Percentiles rank a stretch among this genome's conserved stretches.
These are phyloP conservation scores for Trichoderma polysporum DNA, from an alignment of 2,329 filamentous ascomycete species.

Conservation along the genomic window DNA sequence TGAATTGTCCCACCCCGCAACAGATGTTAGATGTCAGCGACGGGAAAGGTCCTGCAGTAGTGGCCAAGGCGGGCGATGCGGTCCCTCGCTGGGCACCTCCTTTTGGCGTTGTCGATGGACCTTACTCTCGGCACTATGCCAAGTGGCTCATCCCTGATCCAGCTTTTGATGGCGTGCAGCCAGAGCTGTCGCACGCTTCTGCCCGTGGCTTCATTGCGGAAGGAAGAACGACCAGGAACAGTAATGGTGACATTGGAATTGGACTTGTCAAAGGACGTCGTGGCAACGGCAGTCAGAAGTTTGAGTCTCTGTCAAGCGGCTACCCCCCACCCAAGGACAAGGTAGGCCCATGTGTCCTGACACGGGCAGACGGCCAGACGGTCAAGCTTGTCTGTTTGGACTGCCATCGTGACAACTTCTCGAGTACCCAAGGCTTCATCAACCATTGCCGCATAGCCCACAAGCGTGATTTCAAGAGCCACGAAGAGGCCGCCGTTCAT, in stretches of 20 bases:
- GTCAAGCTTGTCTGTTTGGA: slow-evolving; percentile 90
- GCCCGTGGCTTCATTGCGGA: slow-evolving; percentile 54
- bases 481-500: slow-evolving; percentile 87
- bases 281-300: slow-evolving; percentile 53
- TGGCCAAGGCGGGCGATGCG: slow-evolving; percentile 59
- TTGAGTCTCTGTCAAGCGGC: slow-evolving; percentile 68
- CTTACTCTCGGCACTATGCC: slow-evolving; percentile 91
- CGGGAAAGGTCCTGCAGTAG: slow-evolving; percentile 71
- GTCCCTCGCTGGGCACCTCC: slow-evolving; percentile 78
- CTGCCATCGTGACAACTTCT: slow-evolving; percentile 88
- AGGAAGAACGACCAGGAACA: slow-evolving; percentile 77
- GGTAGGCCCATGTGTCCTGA: slow-evolving; percentile 78
- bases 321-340: slow-evolving; percentile 77
- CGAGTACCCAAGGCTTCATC: slow-evolving; percentile 97
- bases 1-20: slow-evolving; percentile 63
- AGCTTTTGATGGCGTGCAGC: slow-evolving; percentile 71
- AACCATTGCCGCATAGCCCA: slow-evolving; percentile 98
- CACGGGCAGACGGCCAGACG: slow-evolving; percentile 78
- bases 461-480: slow-evolving; percentile 88
- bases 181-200: slow-evolving; percentile 44
- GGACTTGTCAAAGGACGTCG: slow-evolving; percentile 52
- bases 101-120: slow-evolving; percentile 87
- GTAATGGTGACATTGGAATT: slow-evolving; percentile 45
- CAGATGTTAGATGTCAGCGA: slow-evolving; percentile 69
- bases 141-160: slow-evolving; percentile 92